Evolutionary conservation across 2,329 filamentous ascomycete genomes (phyloP), one percentile per base, ranked within the genome.

Genomic region (Trichophyton mentagrophytes): DNA sequence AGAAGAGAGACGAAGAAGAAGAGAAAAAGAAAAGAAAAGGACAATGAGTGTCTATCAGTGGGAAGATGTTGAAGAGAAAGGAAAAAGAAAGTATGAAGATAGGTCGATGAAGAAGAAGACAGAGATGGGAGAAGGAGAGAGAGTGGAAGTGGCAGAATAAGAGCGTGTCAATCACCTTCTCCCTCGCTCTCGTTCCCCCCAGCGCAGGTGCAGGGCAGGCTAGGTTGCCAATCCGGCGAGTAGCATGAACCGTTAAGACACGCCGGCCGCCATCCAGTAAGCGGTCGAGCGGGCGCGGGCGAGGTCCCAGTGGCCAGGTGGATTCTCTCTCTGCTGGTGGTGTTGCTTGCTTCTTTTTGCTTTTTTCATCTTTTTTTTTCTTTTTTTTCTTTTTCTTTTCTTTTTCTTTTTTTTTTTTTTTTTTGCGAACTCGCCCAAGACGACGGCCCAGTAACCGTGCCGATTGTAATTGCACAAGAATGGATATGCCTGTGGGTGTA

Each of bases 71-170:
- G 58, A 62, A 58, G 61, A 49, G 17, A 57, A 38, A 27, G 60
- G 64, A 63, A 66, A 65, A 60, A 65, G 65, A 60, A 57, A 47
- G 44, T 22, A 47, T 22, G 44, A 22, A 20, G 44, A 47, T 38
- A 38, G 33, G 33, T 3, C 33, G 33, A 38, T 38, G 42, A 47
- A 22, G 44, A 63, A 63, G 60, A 61, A 64, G 64, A 62, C 63
- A 57, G 63, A 65, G 56, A 61, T 55, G 60, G 6, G 20, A 57
- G 38, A 25, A 33, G 22, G 6, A 40, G 55, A 40, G 6, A 42
- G 17, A 40, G 55, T 40, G 33, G 20, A 57, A 30, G 53, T 30
- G 27, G 55, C 30, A 44, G 38, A 57, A 40, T 33, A 25, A 57
- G 55, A 40, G 55, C 22, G 25, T 47, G 42, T 59, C 57, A 59